Percentiles rank a stretch among this genome's conserved stretches.
These are phyloP conservation scores for Agaricus subrufescens DNA, from an alignment of 768 basidiomycete genomes.

Conservation along the genomic window DNA sequence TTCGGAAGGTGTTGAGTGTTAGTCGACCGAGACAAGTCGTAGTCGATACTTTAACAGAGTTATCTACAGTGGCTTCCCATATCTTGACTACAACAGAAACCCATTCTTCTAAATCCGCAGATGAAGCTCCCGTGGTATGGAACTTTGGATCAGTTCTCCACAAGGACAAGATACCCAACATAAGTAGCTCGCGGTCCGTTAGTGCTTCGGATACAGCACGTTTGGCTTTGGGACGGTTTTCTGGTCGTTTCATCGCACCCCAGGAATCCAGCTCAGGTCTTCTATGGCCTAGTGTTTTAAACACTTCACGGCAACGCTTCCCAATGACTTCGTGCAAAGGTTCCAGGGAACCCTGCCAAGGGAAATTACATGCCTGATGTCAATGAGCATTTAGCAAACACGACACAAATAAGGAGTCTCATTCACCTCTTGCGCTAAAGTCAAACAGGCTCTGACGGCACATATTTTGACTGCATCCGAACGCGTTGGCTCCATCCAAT, in stretches of 20 bases:
- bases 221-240: conserved; percentile 57
- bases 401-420: background rate
- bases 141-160: conserved; percentile 59
- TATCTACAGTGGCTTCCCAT: conserved; percentile 62
- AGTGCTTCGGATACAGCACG: conserved; percentile 52
- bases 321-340: conserved; percentile 41
- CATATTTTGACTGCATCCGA: conserved; percentile 79
- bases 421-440: conserved; percentile 60
- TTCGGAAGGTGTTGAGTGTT: conserved; percentile 38
- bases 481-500: conserved; percentile 70
- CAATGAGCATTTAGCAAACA: background rate
- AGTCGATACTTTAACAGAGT: conserved; percentile 58
- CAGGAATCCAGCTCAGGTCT: conserved; percentile 59
- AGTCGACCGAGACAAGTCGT: conserved; percentile 45
- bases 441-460: conserved; percentile 69
- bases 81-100: conserved; percentile 41
- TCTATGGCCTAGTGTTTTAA: conserved; percentile 37
- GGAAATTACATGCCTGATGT: conserved; percentile 43
- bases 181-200: conserved; percentile 63
- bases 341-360: conserved; percentile 52
- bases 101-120: conserved; percentile 42
- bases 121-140: conserved; percentile 41
- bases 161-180: conserved; percentile 63
- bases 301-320: conserved; percentile 48
- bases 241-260: conserved; percentile 48